Evolutionary conservation across 495 filamentous ascomycete genomes (phyloP), one percentile per base, ranked within the genome.

Genomic region (Gamarada debralockiae): DNA sequence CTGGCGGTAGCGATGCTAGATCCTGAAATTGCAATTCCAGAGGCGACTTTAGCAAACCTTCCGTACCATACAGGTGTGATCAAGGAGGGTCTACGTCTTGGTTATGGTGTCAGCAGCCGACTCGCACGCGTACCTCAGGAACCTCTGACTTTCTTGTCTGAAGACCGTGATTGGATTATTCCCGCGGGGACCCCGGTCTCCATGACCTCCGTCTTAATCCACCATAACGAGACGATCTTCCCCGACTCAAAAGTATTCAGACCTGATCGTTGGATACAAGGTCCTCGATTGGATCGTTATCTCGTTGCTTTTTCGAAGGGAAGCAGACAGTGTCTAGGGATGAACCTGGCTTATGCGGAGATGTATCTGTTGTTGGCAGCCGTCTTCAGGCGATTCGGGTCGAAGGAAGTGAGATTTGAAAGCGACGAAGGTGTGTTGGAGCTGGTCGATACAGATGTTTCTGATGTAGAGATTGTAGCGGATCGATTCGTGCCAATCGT

Each of bases 201-300:
- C 39, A 75, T 75, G 63, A 70, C 70, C 7, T 64, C 68, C 14
- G 69, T 69, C 48, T 70, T 74, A 46, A 64, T 76, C 3, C 73
- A 78, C 56, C 65, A 64, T 38, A 61, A 77, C 50, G 48, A 69
- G 15, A 55, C 54, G 2, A 62, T 78, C 38, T 83, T 79, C 54
- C 69, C 74, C 0, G 50, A 76, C 12, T 69, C 78, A 0, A 55
- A 71, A 3, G 55, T 55, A 14, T 82, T 78, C 55, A 46, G 63
- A n/a, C 79, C 80, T 0, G 73, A 78, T 20, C 69, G 78, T 10
- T 82, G 75, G 73, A 57, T 78, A 25, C 53, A 65, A 1, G 44
- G 60, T 3, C 58, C 61, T 8, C 58, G 63, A 1, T 53, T 67
- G 9, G 60, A 69, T 8, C 60, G 61, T 47, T 74, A 76, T 38